phyloP scores from a whole-genome alignment of 2,329 filamentous ascomycete species.

The Blastomyces parvus region DNA sequence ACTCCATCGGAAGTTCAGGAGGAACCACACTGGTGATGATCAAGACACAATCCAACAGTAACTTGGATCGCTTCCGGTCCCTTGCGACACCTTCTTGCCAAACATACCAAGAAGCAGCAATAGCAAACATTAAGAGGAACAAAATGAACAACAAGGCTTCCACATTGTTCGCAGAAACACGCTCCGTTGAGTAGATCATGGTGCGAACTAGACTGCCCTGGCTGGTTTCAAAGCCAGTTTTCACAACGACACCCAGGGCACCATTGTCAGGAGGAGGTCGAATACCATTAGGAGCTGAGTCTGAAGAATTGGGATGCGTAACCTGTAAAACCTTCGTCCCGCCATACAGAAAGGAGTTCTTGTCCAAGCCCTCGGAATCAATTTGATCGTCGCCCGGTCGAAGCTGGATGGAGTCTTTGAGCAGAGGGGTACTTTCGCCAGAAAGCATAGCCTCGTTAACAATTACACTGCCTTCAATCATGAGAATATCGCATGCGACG shows the following conservation, averaged over 20 bases:
- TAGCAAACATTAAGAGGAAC: constrained; percentile 89
- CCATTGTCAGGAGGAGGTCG: constrained; percentile 83
- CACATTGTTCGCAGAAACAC: constrained; percentile 94
- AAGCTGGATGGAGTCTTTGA: constrained; percentile 92
- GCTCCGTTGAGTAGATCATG: constrained; percentile 99
- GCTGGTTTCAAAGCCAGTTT: constrained; percentile 97
- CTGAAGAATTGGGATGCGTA: constrained; percentile 64
- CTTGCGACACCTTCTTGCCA: constrained; percentile 93
- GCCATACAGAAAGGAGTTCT: constrained; percentile 92
- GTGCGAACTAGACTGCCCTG: constrained; percentile 95
- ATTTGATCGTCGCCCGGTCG: constrained; percentile 70
- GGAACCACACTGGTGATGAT: constrained; percentile 97
- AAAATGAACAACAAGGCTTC: constrained; percentile 97
- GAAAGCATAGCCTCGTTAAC: constrained; percentile 99
- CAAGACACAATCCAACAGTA: constrained; percentile 91
- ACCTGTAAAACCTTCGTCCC: constrained; percentile 96
- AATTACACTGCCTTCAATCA: constrained; percentile 90
- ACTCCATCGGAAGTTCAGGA: constrained; percentile 96
- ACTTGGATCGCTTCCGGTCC: constrained; percentile 94
- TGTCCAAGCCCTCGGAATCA: constrained; percentile 86
- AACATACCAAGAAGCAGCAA: constrained; percentile 97
- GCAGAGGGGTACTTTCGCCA: constrained; percentile 88
- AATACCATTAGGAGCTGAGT: constrained; percentile 57
- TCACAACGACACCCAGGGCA: constrained; percentile 85
- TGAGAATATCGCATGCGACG: constrained; percentile 91